Conservation (phyloP, 2,329 filamentous ascomycete species). For the Fusarium sp. region DNA sequence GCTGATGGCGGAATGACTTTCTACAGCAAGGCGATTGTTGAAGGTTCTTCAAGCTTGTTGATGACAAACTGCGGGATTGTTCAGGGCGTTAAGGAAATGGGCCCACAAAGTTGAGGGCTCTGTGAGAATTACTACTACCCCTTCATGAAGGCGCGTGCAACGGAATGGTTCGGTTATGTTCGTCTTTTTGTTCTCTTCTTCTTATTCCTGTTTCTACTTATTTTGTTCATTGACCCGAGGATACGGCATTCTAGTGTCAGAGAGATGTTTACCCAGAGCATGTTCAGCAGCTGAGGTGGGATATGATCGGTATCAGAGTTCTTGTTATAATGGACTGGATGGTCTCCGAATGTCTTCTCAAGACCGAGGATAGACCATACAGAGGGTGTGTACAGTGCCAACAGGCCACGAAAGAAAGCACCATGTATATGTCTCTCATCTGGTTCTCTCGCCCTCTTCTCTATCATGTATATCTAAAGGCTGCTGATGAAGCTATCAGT, state of each 20-base stretch:
- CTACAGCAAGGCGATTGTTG: slow-evolving; percentile 34
- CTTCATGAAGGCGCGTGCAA: slow-evolving; percentile 48
- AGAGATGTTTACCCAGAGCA: neutral
- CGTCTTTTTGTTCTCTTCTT: slow-evolving; percentile 26
- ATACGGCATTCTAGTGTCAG: slow-evolving; percentile 25
- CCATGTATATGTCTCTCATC: slow-evolving; percentile 36
- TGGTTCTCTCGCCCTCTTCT: slow-evolving; percentile 17
- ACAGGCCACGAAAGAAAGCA: slow-evolving; percentile 24
- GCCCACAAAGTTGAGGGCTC: slow-evolving; percentile 47
- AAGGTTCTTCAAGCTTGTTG: slow-evolving; percentile 44
- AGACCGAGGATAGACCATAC: slow-evolving; percentile 31
- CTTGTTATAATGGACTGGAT: slow-evolving; percentile 30
- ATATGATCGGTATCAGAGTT: no score
- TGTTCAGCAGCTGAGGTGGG: no score
- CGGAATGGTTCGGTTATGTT: slow-evolving; percentile 38
- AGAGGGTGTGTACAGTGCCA: slow-evolving; percentile 34
- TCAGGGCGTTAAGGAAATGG: slow-evolving; percentile 50
- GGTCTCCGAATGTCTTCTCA: slow-evolving; percentile 31
- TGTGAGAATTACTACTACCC: slow-evolving; percentile 44
- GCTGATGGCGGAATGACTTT: slow-evolving; percentile 34
- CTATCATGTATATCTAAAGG: slow-evolving; percentile 39
- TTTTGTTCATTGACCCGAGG: slow-evolving; percentile 14
- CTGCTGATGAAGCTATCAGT: slow-evolving; percentile 9
- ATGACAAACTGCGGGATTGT: slow-evolving; percentile 49
- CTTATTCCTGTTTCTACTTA: slow-evolving; percentile 36